These are phyloP conservation scores for Dendrocalamus latiflorus DNA, from an alignment of 202 grass and related monocot genomes.

Conservation along the genomic window DNA sequence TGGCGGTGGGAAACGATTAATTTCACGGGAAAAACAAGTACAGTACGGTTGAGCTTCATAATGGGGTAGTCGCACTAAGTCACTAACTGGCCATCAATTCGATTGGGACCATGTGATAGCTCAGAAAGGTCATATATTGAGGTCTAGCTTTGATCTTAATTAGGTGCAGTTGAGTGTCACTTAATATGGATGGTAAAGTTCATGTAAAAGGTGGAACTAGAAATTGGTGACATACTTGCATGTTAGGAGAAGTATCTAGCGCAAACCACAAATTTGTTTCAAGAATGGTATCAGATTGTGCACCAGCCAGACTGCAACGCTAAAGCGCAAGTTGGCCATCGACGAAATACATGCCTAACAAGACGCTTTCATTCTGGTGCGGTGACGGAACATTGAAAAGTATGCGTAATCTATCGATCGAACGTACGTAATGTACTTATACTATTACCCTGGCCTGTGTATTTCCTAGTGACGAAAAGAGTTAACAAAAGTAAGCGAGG, in stretches of 20 bases:
- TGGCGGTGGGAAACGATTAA: constrained; percentile 2
- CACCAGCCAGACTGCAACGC: not conserved
- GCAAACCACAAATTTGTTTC: not conserved
- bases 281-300: not conserved
- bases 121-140: not conserved
- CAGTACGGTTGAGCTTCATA: not conserved
- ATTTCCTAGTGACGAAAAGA: not conserved
- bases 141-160: not conserved
- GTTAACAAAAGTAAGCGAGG: not conserved
- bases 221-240: not conserved
- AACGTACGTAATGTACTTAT: not conserved
- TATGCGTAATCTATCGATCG: not conserved
- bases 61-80: not conserved
- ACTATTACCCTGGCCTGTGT: not conserved
- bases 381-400: constrained; percentile 14
- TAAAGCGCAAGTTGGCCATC: not conserved
- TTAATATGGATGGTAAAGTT: too few relatives aligned
- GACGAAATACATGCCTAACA: constrained; percentile 11
- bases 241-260: not conserved
- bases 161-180: too few relatives aligned
- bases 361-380: not conserved
- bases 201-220: not conserved
- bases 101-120: not conserved
- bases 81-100: constrained; percentile 5
- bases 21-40: constrained; percentile 14